Evolutionary conservation across 2,329 filamentous ascomycete genomes (phyloP).

Genomic region (Coleophoma crateriformis): DNA sequence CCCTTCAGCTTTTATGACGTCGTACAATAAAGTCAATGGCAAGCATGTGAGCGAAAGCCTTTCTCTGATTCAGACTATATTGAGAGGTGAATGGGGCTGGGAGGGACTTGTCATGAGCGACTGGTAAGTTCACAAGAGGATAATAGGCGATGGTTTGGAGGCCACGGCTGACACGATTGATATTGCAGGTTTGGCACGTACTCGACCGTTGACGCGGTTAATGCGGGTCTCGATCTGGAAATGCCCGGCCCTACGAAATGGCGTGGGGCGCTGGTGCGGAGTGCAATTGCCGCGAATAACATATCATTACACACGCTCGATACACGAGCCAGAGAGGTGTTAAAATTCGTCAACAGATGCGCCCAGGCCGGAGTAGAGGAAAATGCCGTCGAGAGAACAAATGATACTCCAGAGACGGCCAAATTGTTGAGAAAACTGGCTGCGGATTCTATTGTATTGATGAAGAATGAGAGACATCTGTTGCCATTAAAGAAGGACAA

Average conservation of each 20-base stretch:
- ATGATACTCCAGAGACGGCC: conserved; percentile 2
- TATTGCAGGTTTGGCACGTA: conserved; percentile 36
- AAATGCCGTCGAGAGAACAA: conserved; percentile 1
- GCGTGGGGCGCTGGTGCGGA: neutral
- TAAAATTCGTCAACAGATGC: neutral
- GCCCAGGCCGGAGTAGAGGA: neutral
- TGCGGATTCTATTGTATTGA: neutral
- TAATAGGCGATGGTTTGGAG: no score
- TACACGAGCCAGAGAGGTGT: conserved; percentile 1
- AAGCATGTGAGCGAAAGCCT: neutral
- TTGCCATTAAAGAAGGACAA: neutral
- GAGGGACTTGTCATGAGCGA: conserved; percentile 7
- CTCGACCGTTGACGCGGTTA: conserved; percentile 39
- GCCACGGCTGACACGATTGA: no score
- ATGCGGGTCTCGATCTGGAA: conserved; percentile 48
- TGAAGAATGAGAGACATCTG: neutral
- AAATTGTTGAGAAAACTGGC: neutral
- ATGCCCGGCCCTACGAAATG: conserved; percentile 43
- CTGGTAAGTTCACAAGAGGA: conserved; percentile 4
- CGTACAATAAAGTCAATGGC: neutral
- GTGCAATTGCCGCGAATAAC: neutral
- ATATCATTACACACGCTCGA: conserved; percentile 5
- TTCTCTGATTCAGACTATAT: neutral
- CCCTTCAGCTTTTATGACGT: neutral
- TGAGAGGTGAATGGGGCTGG: neutral